Conservation (phyloP, 2,329 filamentous ascomycete species). For the Ophiostoma himal-ulmi region DNA sequence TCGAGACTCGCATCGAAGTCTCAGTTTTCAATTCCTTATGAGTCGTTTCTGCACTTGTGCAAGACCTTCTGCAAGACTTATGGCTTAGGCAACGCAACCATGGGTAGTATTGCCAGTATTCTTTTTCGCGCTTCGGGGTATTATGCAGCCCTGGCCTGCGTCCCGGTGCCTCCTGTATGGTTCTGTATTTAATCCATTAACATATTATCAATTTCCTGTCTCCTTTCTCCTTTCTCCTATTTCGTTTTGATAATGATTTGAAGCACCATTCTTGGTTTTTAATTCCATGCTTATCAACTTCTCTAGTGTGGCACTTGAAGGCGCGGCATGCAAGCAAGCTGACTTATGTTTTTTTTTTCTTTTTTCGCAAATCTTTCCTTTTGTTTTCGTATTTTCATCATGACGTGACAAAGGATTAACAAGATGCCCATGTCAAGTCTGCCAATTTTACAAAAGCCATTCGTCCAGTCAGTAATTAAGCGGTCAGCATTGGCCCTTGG, state of each 20-base stretch:
- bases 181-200: too few relatives aligned
- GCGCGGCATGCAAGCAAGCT: neutral
- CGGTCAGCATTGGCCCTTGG: neutral
- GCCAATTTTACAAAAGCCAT: neutral
- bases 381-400: neutral
- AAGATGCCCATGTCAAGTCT: neutral
- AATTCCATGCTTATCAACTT: neutral
- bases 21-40: too few relatives aligned
- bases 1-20: too few relatives aligned
- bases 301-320: neutral
- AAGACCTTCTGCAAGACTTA: neutral
- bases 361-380: neutral
- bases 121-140: neutral
- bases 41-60: too few relatives aligned
- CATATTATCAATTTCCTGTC: too few relatives aligned
- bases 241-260: neutral
- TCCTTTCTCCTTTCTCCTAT: too few relatives aligned
- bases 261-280: neutral
- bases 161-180: too few relatives aligned
- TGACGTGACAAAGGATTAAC: neutral
- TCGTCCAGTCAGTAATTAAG: neutral
- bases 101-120: neutral
- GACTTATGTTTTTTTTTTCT: neutral
- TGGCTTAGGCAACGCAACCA: neutral
- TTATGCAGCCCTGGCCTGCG: neutral